Evolutionary conservation across 2,329 filamentous ascomycete species (phyloP).

Genomic region (Stagonosporopsis cucurbitacearum): DNA sequence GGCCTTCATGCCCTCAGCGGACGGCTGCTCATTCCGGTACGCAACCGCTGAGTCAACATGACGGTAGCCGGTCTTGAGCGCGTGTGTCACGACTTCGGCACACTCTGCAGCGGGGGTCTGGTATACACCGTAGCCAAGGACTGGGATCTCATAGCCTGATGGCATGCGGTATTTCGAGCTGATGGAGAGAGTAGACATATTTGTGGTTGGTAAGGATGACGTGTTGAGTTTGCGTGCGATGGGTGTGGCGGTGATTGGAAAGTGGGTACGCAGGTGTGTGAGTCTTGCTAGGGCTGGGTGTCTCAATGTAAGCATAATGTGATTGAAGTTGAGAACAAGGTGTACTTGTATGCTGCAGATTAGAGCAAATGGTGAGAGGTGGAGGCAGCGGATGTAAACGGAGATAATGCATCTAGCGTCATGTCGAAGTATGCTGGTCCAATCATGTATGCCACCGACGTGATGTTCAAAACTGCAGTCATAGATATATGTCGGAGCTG

Average conservation of each 20-base stretch:
- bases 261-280: conserved; percentile 17
- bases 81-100: conserved; percentile 65
- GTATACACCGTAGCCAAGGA: conserved; percentile 64
- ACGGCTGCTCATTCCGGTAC: conserved; percentile 73
- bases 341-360: conserved; percentile 2
- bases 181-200: conserved; percentile 55
- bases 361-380: not conserved
- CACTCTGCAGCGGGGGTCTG: conserved; percentile 60
- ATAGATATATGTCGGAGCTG: not conserved
- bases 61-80: conserved; percentile 65
- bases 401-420: not conserved
- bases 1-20: conserved; percentile 67
- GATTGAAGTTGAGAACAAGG: not conserved
- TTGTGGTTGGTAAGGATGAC: conserved; percentile 27
- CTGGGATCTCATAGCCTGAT: conserved; percentile 67
- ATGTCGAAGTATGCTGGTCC: too few relatives aligned
- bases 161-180: conserved; percentile 60
- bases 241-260: conserved; percentile 3
- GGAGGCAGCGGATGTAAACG: conserved; percentile 8
- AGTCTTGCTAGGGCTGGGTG: conserved; percentile 22
- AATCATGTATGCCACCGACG: not conserved
- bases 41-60: conserved; percentile 69
- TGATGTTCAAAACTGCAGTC: not conserved
- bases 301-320: conserved; percentile 9
- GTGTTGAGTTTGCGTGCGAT: conserved; percentile 26